Evolutionary conservation across 352 stramenopile species (phyloP).

Genomic region (Phytophthora crassamura): DNA sequence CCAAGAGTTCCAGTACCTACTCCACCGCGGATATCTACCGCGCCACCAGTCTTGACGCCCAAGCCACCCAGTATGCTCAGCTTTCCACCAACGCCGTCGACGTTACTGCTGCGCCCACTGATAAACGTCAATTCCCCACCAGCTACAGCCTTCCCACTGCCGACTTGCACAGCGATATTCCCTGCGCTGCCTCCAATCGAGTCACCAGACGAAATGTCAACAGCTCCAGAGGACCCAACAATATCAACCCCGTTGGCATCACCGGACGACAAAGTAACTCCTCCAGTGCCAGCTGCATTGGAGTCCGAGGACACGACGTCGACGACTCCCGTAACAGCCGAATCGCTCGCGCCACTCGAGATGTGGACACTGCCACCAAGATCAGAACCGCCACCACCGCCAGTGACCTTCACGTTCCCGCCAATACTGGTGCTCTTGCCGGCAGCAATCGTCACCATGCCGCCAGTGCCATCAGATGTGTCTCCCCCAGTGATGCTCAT

Average conservation of each 20-base stretch:
- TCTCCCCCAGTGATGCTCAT: too few species aligned
- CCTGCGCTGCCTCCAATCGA: slow-evolving; percentile 13
- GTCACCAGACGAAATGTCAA: slow-evolving; percentile 11
- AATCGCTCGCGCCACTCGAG: too few species aligned
- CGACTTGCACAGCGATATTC: slow-evolving; percentile 19
- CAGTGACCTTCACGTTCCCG: too few species aligned
- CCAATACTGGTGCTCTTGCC: too few species aligned
- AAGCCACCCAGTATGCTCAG: slow-evolving; percentile 18
- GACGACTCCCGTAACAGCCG: slow-evolving; percentile 9
- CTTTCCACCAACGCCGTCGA: slow-evolving; percentile 17
- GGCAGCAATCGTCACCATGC: too few species aligned
- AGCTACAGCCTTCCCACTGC: slow-evolving; percentile 11
- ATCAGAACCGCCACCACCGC: too few species aligned
- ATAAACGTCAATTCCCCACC: slow-evolving; percentile 19
- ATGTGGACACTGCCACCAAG: too few species aligned
- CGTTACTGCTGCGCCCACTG: slow-evolving; percentile 19
- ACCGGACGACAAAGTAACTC: slow-evolving; percentile 17
- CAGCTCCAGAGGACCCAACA: slow-evolving; percentile 15
- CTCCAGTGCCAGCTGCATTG: slow-evolving; percentile 6
- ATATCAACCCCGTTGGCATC: slow-evolving; percentile 3
- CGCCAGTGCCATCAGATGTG: too few species aligned
- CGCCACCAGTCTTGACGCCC: slow-evolving; percentile 26
- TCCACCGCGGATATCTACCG: slow-evolving; percentile 32
- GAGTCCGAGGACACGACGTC: slow-evolving; percentile 13
- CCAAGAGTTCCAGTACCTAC: slow-evolving; percentile 16